Conservation (phyloP, 306 rosid species). For the Acacia acuminata region DNA sequence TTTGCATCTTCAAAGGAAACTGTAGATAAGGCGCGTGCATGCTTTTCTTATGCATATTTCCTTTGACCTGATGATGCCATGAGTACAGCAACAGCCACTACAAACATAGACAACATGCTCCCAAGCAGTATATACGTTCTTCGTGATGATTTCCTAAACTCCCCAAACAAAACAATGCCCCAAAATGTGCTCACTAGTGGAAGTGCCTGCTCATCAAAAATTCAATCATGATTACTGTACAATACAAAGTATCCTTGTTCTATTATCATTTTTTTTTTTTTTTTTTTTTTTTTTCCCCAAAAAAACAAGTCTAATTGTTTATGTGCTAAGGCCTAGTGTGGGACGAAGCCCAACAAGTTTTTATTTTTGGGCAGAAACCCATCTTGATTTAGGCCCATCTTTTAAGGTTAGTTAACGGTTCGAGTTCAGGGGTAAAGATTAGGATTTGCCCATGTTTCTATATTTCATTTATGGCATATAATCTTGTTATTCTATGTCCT, state of each 20-base stretch:
- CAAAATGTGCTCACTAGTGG: slow-evolving; percentile 93
- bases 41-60: slow-evolving; percentile 24
- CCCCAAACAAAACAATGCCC: slow-evolving; percentile 85
- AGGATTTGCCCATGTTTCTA: neutral
- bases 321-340: neutral
- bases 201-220: slow-evolving; percentile 70
- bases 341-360: neutral
- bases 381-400: neutral
- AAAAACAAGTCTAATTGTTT: neutral
- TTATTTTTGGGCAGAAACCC: neutral
- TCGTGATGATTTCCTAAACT: neutral
- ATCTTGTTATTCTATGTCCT: neutral
- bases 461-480: neutral
- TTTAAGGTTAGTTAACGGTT: neutral
- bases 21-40: slow-evolving; percentile 3
- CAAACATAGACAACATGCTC: slow-evolving; percentile 83
- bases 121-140: slow-evolving; percentile 34
- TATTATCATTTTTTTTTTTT: neutral
- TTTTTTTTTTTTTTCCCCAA: too few species aligned
- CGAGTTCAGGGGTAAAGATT: neutral
- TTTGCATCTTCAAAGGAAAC: neutral
- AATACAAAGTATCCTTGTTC: neutral
- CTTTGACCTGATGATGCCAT: slow-evolving; percentile 84
- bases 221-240: slow-evolving; percentile 1
- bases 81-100: slow-evolving; percentile 73